These are phyloP conservation scores for Camellia sinensis DNA, from an alignment of 148 eudicot species.

Conservation along the genomic window DNA sequence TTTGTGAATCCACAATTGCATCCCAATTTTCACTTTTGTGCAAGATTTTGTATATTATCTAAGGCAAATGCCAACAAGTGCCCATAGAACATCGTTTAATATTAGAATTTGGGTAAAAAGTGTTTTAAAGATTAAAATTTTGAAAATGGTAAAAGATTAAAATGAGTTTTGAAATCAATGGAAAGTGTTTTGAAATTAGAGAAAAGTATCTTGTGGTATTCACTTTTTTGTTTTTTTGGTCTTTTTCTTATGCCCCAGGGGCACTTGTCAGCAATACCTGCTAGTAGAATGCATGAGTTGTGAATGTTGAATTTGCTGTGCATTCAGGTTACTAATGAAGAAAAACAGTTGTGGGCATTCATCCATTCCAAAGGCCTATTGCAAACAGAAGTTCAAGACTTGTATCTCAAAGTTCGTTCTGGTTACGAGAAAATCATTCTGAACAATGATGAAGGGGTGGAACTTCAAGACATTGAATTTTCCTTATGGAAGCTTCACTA, in stretches of 20 bases:
- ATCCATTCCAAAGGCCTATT: conserved; percentile 63
- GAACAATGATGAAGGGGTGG: conserved; percentile 36
- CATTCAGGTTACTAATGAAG: conserved; percentile 52
- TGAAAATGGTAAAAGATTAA: no score
- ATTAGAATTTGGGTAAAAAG: no score
- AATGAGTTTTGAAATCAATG: no score
- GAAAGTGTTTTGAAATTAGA: no score
- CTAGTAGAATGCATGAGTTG: background rate
- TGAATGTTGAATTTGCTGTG: conserved; percentile 8
- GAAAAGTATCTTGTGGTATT: no score
- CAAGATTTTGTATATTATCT: background rate
- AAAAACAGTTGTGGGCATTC: conserved; percentile 61
- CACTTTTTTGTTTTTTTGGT: no score
- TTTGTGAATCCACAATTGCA: background rate
- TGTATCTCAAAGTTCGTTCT: conserved; percentile 53
- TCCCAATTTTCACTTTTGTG: background rate
- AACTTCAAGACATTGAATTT: conserved; percentile 67
- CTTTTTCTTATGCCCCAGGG: no score
- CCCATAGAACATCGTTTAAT: no score
- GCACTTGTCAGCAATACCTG: no score
- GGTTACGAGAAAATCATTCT: conserved; percentile 63
- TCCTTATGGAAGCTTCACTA: conserved; percentile 92
- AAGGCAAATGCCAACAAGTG: no score
- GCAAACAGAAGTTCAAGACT: conserved; percentile 43
- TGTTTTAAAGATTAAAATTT: no score